These are phyloP conservation scores for Mycena rosella DNA, from an alignment of 768 basidiomycete species.

Conservation along the genomic window DNA sequence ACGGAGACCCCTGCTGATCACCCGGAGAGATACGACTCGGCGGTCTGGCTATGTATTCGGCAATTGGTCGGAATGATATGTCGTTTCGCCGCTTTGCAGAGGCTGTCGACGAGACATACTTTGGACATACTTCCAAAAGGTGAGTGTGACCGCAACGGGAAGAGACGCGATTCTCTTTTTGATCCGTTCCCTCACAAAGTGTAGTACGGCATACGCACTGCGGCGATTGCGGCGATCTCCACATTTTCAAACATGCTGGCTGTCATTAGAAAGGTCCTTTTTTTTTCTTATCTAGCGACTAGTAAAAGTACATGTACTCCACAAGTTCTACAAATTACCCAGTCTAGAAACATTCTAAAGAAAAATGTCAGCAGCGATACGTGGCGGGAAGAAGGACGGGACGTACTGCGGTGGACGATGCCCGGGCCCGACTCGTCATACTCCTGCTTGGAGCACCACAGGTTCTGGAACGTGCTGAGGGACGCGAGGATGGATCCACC, in stretches of 20 bases:
- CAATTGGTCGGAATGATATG: no score
- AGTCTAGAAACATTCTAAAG: constrained; percentile 38
- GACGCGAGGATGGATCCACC: constrained; percentile 36
- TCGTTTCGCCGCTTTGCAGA: no score
- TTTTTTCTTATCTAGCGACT: constrained; percentile 9
- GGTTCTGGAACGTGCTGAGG: constrained; percentile 38
- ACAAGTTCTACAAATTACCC: constrained; percentile 14
- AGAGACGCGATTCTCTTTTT: no score
- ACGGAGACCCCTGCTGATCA: no score
- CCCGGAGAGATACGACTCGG: no score
- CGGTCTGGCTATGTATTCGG: no score
- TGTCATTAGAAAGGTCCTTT: not conserved
- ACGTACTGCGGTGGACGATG: constrained; percentile 58
- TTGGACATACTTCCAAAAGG: no score
- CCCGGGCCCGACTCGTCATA: constrained; percentile 55
- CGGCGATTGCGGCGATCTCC: no score
- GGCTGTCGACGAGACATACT: no score
- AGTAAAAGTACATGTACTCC: constrained; percentile 29
- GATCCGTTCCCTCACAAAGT: no score
- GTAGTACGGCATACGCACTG: no score
- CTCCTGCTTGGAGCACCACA: constrained; percentile 39
- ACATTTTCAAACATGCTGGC: not conserved
- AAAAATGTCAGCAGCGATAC: not conserved
- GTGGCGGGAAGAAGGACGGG: not conserved
- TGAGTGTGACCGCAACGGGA: no score